A percentile compares a stretch with the other conserved stretches of the same genome.
phyloP scores from a whole-genome alignment of 116 monocot genomes.

The Thalassia testudinum region DNA sequence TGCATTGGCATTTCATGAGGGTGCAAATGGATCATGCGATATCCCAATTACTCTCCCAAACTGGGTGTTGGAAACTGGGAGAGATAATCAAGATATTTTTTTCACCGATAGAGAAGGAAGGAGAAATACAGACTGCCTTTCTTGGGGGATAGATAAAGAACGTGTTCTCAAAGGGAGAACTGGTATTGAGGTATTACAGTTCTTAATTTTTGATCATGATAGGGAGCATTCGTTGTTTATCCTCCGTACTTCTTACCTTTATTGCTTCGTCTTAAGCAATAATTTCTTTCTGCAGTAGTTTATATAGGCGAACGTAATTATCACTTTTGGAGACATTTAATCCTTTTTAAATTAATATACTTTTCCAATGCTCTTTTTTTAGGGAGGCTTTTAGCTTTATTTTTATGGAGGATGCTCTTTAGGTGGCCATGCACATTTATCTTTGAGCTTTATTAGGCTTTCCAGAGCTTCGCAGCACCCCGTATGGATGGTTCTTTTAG shows the following conservation, averaged over 20 bases:
- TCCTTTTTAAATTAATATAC: too few species aligned
- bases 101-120: slow-evolving; percentile 97
- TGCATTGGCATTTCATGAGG: slow-evolving; percentile 84
- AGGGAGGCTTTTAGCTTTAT: too few species aligned
- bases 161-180: slow-evolving; percentile 84
- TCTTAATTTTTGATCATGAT: too few species aligned
- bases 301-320: too few species aligned
- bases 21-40: slow-evolving; percentile 42
- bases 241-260: too few species aligned
- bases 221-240: too few species aligned
- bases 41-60: slow-evolving; percentile 75
- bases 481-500: neutral
- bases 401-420: too few species aligned
- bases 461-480: too few species aligned
- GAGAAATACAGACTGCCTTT: slow-evolving; percentile 80
- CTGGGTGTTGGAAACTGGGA: slow-evolving; percentile 91
- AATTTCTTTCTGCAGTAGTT: too few species aligned
- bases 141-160: slow-evolving; percentile 90
- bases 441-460: neutral
- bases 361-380: too few species aligned
- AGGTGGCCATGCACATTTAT: neutral
- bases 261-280: too few species aligned
- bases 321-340: too few species aligned
- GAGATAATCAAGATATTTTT: slow-evolving; percentile 94
- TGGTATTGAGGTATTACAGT: slow-evolving; percentile 58